Evolutionary conservation across 2,329 filamentous ascomycete species (phyloP).

Genomic region (Xylariales sp.): DNA sequence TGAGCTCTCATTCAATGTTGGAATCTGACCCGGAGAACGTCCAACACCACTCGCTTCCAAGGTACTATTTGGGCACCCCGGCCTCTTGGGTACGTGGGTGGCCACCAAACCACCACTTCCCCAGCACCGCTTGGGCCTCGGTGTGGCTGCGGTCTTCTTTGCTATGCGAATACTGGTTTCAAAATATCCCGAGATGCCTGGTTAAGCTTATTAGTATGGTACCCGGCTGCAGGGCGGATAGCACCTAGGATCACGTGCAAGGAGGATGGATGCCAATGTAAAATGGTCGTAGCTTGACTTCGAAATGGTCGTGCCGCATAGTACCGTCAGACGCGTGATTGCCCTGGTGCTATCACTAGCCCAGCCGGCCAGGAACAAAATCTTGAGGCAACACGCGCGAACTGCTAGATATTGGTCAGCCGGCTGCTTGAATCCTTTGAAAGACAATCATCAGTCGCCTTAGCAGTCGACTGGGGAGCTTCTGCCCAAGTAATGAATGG

Average conservation of each 20-base stretch:
- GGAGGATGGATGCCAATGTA: background rate
- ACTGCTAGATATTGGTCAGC: background rate
- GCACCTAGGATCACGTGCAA: background rate
- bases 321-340: constrained; percentile 17
- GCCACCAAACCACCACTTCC: background rate
- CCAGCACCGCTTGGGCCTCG: constrained; percentile 7
- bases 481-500: background rate
- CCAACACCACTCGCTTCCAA: background rate
- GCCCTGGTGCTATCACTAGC: background rate
- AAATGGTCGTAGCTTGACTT: background rate
- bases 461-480: background rate
- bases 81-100: background rate
- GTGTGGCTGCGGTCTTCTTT: background rate
- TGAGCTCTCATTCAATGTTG: background rate
- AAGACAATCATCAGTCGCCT: background rate
- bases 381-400: background rate
- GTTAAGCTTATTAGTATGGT: background rate
- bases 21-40: background rate
- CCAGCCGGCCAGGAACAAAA: background rate
- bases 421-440: background rate
- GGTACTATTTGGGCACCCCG: background rate
- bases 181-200: background rate
- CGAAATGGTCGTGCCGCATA: constrained; percentile 7
- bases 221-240: background rate
- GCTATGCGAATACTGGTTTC: background rate